phyloP scores from a whole-genome alignment of 768 basidiomycete genomes.

The Collybiopsis confluens region DNA sequence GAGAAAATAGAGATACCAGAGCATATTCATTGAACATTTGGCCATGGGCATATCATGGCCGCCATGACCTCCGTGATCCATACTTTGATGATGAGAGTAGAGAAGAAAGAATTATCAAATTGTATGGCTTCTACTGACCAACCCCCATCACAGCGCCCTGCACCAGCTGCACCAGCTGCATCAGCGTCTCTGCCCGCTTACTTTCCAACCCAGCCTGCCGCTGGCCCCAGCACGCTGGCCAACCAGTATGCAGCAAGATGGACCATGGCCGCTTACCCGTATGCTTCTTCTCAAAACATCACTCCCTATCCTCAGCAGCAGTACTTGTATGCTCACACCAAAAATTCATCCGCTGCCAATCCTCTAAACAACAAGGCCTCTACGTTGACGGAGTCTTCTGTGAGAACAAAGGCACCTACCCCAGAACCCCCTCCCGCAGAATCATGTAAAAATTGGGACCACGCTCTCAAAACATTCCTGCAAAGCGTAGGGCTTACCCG shows the following conservation, averaged over 20 bases:
- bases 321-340: constrained; percentile 3
- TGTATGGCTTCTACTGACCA: constrained; percentile 3
- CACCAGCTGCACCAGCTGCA: neutral
- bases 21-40: constrained; percentile 75
- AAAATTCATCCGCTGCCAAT: neutral
- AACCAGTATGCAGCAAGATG: constrained; percentile 2
- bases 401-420: constrained; percentile 21
- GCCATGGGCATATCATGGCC: constrained; percentile 48
- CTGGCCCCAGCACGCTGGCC: neutral
- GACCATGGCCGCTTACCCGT: constrained; percentile 8
- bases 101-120: neutral
- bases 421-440: constrained; percentile 34
- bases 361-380: neutral
- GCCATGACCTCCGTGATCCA: constrained; percentile 40
- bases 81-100: constrained; percentile 14
- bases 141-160: neutral
- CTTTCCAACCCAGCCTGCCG: constrained; percentile 1
- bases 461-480: constrained; percentile 50
- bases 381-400: neutral
- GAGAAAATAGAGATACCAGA: constrained; percentile 45
- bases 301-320: constrained; percentile 9
- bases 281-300: constrained; percentile 4
- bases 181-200: neutral
- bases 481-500: constrained; percentile 51
- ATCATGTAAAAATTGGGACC: constrained; percentile 58